Conservation (phyloP, 2,329 filamentous ascomycete species). For the Fusarium nurragi region DNA sequence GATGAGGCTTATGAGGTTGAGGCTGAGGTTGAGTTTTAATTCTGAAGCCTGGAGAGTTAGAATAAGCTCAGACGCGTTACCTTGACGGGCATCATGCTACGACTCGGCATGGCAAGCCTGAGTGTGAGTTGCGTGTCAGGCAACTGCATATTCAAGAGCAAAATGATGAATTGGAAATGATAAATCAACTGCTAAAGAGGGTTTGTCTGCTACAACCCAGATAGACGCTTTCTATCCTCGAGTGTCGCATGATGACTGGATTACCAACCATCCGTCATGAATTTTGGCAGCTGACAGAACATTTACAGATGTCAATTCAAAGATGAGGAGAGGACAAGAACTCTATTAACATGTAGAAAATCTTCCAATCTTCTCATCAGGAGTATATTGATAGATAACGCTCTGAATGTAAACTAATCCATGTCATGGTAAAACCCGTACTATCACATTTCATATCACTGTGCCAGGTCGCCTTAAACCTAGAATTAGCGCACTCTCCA, state of each 20-base stretch:
- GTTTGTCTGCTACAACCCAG: neutral
- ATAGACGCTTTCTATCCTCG: neutral
- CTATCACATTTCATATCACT: constrained; percentile 1
- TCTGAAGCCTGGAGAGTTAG: constrained; percentile 14
- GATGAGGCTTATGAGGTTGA: constrained; percentile 65
- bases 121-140: neutral
- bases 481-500: constrained; percentile 25
- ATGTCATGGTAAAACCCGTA: neutral
- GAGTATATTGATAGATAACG: neutral
- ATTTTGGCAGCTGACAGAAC: neutral
- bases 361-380: neutral
- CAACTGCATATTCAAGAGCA: neutral
- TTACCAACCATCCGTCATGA: constrained; percentile 8
- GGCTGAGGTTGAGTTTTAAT: constrained; percentile 57
- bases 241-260: neutral
- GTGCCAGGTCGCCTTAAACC: neutral
- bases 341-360: too few relatives aligned
- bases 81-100: neutral
- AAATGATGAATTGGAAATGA: neutral
- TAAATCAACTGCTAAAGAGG: neutral
- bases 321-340: neutral
- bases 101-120: neutral
- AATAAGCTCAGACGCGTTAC: neutral
- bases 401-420: neutral
- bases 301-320: neutral